Percentiles rank a stretch among this genome's conserved stretches.
phyloP scores from a whole-genome alignment of 148 eudicot species.

The Rheum nobile region DNA sequence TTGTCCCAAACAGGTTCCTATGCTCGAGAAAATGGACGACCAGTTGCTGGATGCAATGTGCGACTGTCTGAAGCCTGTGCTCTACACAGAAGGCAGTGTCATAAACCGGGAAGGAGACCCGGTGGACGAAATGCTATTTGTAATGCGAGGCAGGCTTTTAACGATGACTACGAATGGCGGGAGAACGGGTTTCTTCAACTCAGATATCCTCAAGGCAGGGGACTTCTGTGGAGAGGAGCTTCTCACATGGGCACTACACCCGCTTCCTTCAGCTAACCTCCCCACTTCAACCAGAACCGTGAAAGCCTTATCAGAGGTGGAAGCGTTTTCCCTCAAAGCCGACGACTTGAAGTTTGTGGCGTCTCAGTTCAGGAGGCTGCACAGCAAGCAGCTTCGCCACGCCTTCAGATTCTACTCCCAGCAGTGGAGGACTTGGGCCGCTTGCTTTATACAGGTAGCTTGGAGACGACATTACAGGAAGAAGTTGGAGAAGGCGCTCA shows the following conservation, averaged over 20 bases:
- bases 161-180: conserved; percentile 87
- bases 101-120: conserved; percentile 86
- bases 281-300: conserved; percentile 88
- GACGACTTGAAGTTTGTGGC: conserved; percentile 76
- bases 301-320: conserved; percentile 64
- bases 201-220: conserved; percentile 58
- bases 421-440: conserved; percentile 98
- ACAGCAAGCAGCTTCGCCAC: conserved; percentile 74
- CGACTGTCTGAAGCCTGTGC: conserved; percentile 70
- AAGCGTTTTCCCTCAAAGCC: conserved; percentile 68
- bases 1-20: conserved; percentile 62
- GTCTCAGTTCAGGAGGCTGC: conserved; percentile 69
- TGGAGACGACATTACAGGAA: conserved; percentile 61
- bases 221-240: conserved; percentile 97
- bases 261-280: conserved; percentile 37
- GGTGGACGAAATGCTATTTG: conserved; percentile 78
- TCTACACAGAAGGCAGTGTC: conserved; percentile 67
- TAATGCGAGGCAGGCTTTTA: conserved; percentile 66
- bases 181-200: conserved; percentile 75
- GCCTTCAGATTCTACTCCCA: conserved; percentile 78
- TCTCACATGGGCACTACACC: conserved; percentile 87
- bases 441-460: conserved; percentile 83
- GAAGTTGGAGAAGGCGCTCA: conserved; percentile 55
- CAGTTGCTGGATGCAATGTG: conserved; percentile 83
- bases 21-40: conserved; percentile 89